Evolutionary conservation across 306 rosid genomes (phyloP), one percentile per base, ranked within the genome.

Genomic region (Vigna mungo): DNA sequence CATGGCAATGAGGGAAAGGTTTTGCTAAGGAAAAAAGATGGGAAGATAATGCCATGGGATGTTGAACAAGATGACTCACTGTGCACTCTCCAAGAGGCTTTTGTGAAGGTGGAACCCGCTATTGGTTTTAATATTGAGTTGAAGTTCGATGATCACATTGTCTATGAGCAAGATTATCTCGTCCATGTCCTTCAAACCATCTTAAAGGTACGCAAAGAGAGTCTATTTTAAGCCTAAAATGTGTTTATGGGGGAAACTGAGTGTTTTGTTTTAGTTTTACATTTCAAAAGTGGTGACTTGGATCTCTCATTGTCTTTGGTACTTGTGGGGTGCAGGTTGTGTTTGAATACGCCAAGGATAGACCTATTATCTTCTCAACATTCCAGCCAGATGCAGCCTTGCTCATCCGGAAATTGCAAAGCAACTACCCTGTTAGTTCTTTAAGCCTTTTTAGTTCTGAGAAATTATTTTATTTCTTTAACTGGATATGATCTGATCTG

Each of bases 341-440:
- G 25, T 71, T 68, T 67, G 85, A 85, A 75, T 78, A 72, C 68
- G 96, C 92, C 11, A 85, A 73, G 43, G 92, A 86, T 21, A 85
- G 98, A 63, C 88, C 92, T 13, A 81, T 91, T 30, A 79, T 90
- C 52, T 91, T 91, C 75, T 93, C 98, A 4, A 80, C 91, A 52
- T 91, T 93, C 69, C 92, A 88, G 54, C 97, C 97, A 3, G 98
- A 93, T 71, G 97, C 97, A 9, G 96, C 94, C 1, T 18, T 61
- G 23, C 77, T 88, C n/a, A 68, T 87, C 13, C 44, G 84, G 64
- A 81, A 85, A 82, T 68, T 88, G 87, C 98, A 94, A 76, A 84
- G 43, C 69, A 79, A 54, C 8, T 88, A 88, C 78, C 96, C 96
- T 8, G 97, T 89, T 77, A 89, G 96, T 60, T 53, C 23, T 18